Evolutionary conservation across 176 grass and related monocot species (phyloP), one percentile per base, ranked within the genome.

Genomic region (Zea mays): DNA sequence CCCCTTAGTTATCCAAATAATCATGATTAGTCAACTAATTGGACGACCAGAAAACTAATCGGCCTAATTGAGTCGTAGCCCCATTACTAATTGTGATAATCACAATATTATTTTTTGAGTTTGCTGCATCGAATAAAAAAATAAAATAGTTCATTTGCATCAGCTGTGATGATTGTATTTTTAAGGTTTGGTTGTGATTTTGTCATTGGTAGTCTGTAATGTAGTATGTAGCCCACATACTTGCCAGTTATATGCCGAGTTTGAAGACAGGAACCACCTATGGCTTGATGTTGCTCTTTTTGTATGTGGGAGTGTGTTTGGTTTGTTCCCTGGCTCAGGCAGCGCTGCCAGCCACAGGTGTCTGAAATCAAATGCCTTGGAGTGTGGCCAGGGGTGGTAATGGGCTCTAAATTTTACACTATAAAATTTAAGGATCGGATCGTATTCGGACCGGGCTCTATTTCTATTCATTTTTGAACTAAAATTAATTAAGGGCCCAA

Each of bases 271-370:
- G 15, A 40, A 66, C 63, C 38, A 42, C 37, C 37, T 41, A 3
- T 65, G 37, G 62, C 3, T 65, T 65, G 39, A 67, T 62, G 10
- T 43, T 67, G 39, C 64, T 67, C 39, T 39, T 67, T n/a, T 58
- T 58, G 55, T 58, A 58, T 21, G 55, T 58, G 55, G 55, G 11
- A 2, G n/a, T 21, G 54, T 57, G 55, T 58, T 57, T 21, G 55
- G 54, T 20, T 56, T 56, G n/a, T 8, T 57, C 54, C 54, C n/a
- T 57, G 17, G 17, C 54, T 19, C 17, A 56, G 52, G 52, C 17
- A 20, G 54, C 0, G 3, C 17, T 57, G 54, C 17, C 54, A 57
- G 54, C 7, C 2, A 13, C 54, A 57, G 54, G 7, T 8, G 7
- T 57, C 17, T 0, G 3, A 57, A 57, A 20, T 57, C 54, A 19